Evolutionary conservation across 169 alveolate genomes (phyloP).

Genomic region (Toxoplasma gondii): DNA sequence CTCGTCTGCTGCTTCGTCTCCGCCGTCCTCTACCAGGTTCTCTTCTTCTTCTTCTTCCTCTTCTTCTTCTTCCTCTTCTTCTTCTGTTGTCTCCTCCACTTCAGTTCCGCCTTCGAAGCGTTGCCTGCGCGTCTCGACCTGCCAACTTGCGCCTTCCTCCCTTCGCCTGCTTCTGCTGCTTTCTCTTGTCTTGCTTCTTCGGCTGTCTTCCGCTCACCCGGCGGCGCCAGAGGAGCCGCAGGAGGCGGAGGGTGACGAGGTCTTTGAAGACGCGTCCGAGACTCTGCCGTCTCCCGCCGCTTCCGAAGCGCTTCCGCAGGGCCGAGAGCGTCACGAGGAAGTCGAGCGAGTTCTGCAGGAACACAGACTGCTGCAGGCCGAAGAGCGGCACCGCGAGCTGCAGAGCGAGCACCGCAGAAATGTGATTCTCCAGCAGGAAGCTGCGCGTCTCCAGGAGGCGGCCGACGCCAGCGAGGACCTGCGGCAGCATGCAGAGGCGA

Average conservation of each 20-base stretch:
- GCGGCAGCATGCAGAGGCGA: background rate
- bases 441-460: background rate
- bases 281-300: background rate
- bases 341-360: background rate
- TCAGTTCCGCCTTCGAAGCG: background rate
- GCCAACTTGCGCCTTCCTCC: background rate
- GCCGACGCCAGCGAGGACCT: background rate
- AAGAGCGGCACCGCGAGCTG: background rate
- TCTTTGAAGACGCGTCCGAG: background rate
- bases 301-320: background rate
- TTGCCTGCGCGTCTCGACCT: background rate
- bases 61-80: background rate
- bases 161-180: background rate
- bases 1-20: background rate
- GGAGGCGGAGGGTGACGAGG: background rate
- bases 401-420: background rate
- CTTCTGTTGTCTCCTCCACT: background rate
- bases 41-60: background rate
- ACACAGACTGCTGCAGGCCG: background rate
- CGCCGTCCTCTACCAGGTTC: background rate
- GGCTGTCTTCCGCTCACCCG: background rate
- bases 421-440: background rate
- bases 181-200: background rate
- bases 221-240: background rate
- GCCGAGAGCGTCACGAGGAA: background rate